A percentile compares a stretch with the other conserved stretches of the same genome.
Evolutionary conservation across 148 eudicot genomes (phyloP).

Genomic region (Rhododendron molle): DNA sequence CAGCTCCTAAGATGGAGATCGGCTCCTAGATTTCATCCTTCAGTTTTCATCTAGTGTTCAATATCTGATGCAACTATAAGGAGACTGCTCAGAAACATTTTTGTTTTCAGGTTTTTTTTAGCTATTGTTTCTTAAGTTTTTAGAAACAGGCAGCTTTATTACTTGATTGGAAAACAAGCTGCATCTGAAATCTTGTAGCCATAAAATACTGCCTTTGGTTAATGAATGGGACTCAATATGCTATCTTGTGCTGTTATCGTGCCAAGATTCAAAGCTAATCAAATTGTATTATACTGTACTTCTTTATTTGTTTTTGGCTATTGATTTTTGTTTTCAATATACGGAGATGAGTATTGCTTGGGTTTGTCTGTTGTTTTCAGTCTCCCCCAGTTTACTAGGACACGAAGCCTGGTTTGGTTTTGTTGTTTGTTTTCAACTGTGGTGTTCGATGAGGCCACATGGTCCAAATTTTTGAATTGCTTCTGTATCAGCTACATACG

Average conservation of each 20-base stretch:
- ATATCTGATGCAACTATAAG: background rate
- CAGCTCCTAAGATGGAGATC: constrained; percentile 20
- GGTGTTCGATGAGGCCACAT: background rate
- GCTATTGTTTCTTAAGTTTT: background rate
- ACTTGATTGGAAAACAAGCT: background rate
- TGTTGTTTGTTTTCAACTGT: background rate
- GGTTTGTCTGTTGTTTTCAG: background rate
- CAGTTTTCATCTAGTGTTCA: background rate
- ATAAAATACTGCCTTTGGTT: background rate
- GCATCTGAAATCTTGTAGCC: no score
- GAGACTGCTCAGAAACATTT: background rate
- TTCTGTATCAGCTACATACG: background rate
- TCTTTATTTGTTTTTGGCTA: background rate
- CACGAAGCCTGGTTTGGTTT: background rate
- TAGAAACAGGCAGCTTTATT: background rate
- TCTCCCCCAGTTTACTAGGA: background rate
- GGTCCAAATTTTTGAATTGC: no score
- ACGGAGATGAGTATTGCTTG: background rate
- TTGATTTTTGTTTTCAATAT: background rate
- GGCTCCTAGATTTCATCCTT: constrained; percentile 15
- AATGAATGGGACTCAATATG: background rate
- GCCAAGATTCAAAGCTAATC: background rate
- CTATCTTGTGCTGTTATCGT: background rate
- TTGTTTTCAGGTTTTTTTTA: background rate
- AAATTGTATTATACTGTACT: background rate